These are phyloP conservation scores for Hapsidospora chrysogenum DNA, from an alignment of 495 filamentous ascomycete species.

Conservation along the genomic window DNA sequence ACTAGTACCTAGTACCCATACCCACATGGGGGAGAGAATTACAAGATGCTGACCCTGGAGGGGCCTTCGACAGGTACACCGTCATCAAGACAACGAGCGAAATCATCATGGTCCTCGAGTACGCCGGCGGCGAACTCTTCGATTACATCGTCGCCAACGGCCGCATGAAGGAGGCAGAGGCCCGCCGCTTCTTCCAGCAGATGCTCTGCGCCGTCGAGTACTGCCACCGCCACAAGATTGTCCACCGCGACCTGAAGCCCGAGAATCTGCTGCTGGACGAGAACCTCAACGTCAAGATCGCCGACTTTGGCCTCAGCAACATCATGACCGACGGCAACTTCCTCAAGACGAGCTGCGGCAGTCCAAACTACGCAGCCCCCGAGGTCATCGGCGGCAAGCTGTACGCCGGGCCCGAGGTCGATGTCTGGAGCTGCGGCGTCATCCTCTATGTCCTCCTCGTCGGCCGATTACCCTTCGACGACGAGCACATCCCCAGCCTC, in stretches of 20 bases:
- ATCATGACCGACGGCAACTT: conserved; percentile 99
- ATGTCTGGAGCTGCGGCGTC: conserved; percentile 98
- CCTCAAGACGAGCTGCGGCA: conserved; percentile 94
- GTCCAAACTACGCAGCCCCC: conserved; percentile 93
- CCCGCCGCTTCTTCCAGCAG: conserved; percentile 94
- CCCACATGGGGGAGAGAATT: background rate
- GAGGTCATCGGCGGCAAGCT: conserved; percentile 97
- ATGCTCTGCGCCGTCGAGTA: conserved; percentile 99
- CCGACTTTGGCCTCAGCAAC: conserved; percentile 95
- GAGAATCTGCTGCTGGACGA: conserved; percentile 93
- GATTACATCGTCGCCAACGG: conserved; percentile 91
- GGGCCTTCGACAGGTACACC: conserved; percentile 48
- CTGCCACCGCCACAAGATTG: conserved; percentile 96
- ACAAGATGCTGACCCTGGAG: conserved; percentile 4
- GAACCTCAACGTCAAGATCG: conserved; percentile 94
- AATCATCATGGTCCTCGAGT: conserved; percentile 98
- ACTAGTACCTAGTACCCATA: too few species aligned
- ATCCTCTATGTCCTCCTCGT: conserved; percentile 92
- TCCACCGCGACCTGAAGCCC: conserved; percentile 92
- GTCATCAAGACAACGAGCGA: conserved; percentile 86
- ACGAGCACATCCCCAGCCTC: conserved; percentile 53
- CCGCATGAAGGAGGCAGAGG: conserved; percentile 74
- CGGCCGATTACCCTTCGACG: conserved; percentile 86
- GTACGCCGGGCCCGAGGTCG: conserved; percentile 93
- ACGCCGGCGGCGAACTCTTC: conserved; percentile 89